Evolutionary conservation across 1,284 basidiomycete genomes (phyloP), one percentile per base, ranked within the genome.

Genomic region (Ceratobasidium sp.): DNA sequence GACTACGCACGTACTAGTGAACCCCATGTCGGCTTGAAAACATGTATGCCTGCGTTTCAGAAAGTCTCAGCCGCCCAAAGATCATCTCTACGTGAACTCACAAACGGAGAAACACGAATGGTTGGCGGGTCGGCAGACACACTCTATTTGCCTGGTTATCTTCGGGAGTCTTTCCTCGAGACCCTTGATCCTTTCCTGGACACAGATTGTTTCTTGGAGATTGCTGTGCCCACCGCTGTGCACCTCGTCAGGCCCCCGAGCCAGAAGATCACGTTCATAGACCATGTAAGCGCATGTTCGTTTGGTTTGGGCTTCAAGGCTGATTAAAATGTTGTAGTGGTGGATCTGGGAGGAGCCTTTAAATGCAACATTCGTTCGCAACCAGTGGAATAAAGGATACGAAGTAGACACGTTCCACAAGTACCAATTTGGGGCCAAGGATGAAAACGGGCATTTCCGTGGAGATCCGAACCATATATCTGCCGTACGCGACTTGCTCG

Each of bases 371-470:
- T 89, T 88, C 79, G 88, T 89, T 73, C 85, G 88, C 20, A 83
- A 87, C 61, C 85, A 86, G 73, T 89, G 89, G 89, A 81, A 79
- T 0, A 82, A 85, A 70, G 88, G 87, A 0, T 85, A 83, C 76
- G 87, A 89, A 77, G 88, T 89, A 13, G 89, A 89, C 79, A 87
- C 88, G 5, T 89, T 89, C 81, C 89, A 89, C 80, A 86, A 87
- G 0, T 89, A 88, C 56, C 87, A 87, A 79, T 88, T 88, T 87
- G 87, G 87, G 0, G 87, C 87, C 66, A 83, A 78, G 20, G 84
- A 80, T 15, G 81, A 81, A 18, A 83, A 85, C 49, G 86, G 86
- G 6, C 56, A 63, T 15, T 73, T 76, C 53, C 72, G 72, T 61
- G 78, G 78, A 3, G 73, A 77, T 28, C 56, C 53, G 15, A 63